Base-by-base conservation (phyloP, 2,329 filamentous ascomycete species). In the Sporothrix luriei region DNA sequence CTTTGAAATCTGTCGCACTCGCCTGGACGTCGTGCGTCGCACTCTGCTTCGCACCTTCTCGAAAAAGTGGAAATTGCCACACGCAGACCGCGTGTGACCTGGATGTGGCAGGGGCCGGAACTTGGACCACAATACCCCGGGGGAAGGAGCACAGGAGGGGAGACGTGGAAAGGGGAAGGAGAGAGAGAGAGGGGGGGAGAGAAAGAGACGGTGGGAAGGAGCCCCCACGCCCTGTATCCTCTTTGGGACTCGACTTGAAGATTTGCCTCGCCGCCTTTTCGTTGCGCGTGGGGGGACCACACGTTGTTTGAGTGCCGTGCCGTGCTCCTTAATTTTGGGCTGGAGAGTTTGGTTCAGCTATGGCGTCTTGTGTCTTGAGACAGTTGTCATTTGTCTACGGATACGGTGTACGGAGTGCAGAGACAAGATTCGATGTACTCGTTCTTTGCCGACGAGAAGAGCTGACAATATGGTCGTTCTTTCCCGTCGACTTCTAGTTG, bases 51-150 rank as follows among this genome's bases (percentile, higher is more conserved):
- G 29, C 9, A 16, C 54, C 29, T 59, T 59, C 54, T n/a, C 54
- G 1, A 46, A 62, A 61, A 24, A 26, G 57, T 62, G 57, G 57
- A 62, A 62, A 62, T 62, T 62, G 57, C 38, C 38, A 61, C 52
- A 33, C 26, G 19, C 16, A 24, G 33, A 43, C 33, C 2, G 33
- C 38, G 57, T 62, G 57, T 62, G 62, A 66, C 61, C 43, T 55
- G 52, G 16, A 26, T 46, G 38, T 6, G 54, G 51, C 40, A 49
- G 54, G 66, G 55, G 26, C n/a, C 16, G 16, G 33, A 21, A 24
- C 29, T 21, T 19, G 33, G 24, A 43, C 19, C 21, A 13, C 19
- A 61, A 38, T 24, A 61, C 33, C 55, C 55, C 55, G 33, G 55
- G 33, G 26, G n/a, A 59, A 16, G 19, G 55, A 59, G 33, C 14